Evolutionary conservation across 768 basidiomycete species (phyloP).

Genomic region (Lactifluus volemus): DNA sequence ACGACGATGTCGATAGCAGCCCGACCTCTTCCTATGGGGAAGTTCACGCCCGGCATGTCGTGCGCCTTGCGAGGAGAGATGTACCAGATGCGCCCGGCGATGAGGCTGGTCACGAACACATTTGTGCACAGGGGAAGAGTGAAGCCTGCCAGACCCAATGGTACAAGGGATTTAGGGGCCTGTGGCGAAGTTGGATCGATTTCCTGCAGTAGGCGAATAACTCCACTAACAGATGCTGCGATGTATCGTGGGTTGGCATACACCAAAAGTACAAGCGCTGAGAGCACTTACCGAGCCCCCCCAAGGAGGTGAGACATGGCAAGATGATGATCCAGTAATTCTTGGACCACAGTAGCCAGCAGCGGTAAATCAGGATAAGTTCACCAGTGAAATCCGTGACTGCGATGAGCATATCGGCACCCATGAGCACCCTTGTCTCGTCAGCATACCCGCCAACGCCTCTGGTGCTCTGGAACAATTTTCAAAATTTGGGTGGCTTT

Average conservation of each 20-base stretch:
- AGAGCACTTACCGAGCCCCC: conserved; percentile 28
- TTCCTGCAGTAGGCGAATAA: not conserved
- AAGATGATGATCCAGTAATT: conserved; percentile 29
- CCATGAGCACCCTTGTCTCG: conserved; percentile 28
- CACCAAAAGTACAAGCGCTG: not conserved
- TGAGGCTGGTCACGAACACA: conserved; percentile 34
- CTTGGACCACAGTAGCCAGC: conserved; percentile 34
- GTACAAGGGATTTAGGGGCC: conserved; percentile 2
- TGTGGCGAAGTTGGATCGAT: not conserved
- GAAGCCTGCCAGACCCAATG: conserved; percentile 31
- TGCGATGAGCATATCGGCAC: conserved; percentile 31
- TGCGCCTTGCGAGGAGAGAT: conserved; percentile 17
- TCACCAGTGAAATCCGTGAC: conserved; percentile 31
- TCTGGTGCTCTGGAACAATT: conserved; percentile 19
- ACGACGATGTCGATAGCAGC: conserved; percentile 30
- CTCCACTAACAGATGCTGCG: not conserved
- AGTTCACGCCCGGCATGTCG: not conserved
- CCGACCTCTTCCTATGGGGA: not conserved
- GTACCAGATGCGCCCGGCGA: conserved; percentile 33
- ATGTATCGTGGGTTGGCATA: not conserved
- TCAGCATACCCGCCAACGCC: conserved; percentile 25
- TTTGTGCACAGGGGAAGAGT: conserved; percentile 35
- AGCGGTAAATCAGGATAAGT: conserved; percentile 33
- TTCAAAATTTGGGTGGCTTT: not conserved
- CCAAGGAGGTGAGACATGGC: conserved; percentile 29